phyloP scores from a whole-genome alignment of 805 yeast species.

The Kuraishia hungarica region DNA sequence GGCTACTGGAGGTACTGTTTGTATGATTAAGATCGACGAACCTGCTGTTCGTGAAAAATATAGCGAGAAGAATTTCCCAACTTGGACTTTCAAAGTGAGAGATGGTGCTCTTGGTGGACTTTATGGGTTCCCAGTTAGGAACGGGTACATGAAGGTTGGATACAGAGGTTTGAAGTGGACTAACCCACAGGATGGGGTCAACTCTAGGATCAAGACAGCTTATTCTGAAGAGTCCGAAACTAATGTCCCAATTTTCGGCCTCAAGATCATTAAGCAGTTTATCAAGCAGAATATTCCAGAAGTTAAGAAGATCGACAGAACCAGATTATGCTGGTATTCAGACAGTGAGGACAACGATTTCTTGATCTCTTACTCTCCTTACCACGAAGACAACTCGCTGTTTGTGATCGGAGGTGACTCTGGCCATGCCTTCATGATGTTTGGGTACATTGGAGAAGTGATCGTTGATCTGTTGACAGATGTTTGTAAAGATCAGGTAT shows the following conservation, averaged over 20 bases:
- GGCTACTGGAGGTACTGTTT: slow-evolving; percentile 23
- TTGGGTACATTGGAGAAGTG: slow-evolving; percentile 24
- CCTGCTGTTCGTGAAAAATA: slow-evolving; percentile 12
- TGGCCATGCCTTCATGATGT: slow-evolving; percentile 29
- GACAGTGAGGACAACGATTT: slow-evolving; percentile 26
- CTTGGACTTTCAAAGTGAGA: slow-evolving; percentile 21
- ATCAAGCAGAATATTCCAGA: slow-evolving; percentile 19
- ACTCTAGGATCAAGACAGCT: slow-evolving; percentile 19
- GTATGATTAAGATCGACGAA: slow-evolving; percentile 14
- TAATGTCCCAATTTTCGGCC: slow-evolving; percentile 19
- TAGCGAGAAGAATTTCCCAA: slow-evolving; percentile 13
- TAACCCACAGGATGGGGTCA: slow-evolving; percentile 13
- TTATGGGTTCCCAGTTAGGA: slow-evolving; percentile 21
- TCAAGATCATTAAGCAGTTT: slow-evolving; percentile 16
- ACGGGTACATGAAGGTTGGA: slow-evolving; percentile 21
- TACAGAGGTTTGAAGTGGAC: slow-evolving; percentile 22
- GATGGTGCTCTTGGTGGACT: slow-evolving; percentile 21
- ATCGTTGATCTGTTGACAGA: slow-evolving; percentile 12
- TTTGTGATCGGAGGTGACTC: slow-evolving; percentile 29
- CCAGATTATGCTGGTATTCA: slow-evolving; percentile 26
- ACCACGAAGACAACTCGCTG: slow-evolving; percentile 17
- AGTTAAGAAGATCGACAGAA: slow-evolving; percentile 12
- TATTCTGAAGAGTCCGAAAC: slow-evolving; percentile 15
- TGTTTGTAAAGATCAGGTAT: slow-evolving; percentile 9
- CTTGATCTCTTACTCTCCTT: slow-evolving; percentile 25